Conservation (phyloP, 2,329 filamentous ascomycete genomes). For the Aspergillus floridensis region DNA sequence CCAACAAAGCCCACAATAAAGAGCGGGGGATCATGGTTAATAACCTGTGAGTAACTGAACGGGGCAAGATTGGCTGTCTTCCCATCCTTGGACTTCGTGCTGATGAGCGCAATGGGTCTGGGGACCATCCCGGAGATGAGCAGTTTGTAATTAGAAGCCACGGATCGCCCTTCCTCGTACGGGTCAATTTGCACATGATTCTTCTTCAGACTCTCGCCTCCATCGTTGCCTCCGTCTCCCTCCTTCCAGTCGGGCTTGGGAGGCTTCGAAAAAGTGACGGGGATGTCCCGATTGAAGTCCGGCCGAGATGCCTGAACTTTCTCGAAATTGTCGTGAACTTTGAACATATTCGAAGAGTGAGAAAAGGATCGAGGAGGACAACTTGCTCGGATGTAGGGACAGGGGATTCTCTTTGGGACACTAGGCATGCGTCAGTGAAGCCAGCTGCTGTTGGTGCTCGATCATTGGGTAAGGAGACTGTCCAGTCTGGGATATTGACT, state of each 20-base stretch:
- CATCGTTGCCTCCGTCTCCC: conserved; percentile 44
- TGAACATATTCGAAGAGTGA: conserved; percentile 26
- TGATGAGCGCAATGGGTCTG: conserved; percentile 70
- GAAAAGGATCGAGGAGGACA: not conserved
- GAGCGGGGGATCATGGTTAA: conserved; percentile 82
- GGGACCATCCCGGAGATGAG: conserved; percentile 81
- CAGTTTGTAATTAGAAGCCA: conserved; percentile 82
- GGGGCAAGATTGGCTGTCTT: conserved; percentile 73
- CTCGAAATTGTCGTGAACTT: conserved; percentile 31
- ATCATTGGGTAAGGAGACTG: not conserved
- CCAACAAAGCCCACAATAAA: conserved; percentile 66
- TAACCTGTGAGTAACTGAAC: conserved; percentile 80
- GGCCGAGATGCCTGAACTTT: conserved; percentile 43
- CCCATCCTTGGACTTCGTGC: conserved; percentile 61
- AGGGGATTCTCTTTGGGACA: not conserved
- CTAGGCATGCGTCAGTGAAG: not conserved
- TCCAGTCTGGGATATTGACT: not conserved
- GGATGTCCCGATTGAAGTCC: conserved; percentile 36
- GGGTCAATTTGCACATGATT: conserved; percentile 78
- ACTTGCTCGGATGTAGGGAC: not conserved
- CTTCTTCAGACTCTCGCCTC: conserved; percentile 50
- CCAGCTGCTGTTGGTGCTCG: not conserved
- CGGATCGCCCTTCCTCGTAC: conserved; percentile 65
- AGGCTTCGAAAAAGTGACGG: conserved; percentile 41
- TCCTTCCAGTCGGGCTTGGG: conserved; percentile 43